These are phyloP conservation scores for Xylaria sp. DNA, from an alignment of 2,329 filamentous ascomycete species.

Conservation along the genomic window DNA sequence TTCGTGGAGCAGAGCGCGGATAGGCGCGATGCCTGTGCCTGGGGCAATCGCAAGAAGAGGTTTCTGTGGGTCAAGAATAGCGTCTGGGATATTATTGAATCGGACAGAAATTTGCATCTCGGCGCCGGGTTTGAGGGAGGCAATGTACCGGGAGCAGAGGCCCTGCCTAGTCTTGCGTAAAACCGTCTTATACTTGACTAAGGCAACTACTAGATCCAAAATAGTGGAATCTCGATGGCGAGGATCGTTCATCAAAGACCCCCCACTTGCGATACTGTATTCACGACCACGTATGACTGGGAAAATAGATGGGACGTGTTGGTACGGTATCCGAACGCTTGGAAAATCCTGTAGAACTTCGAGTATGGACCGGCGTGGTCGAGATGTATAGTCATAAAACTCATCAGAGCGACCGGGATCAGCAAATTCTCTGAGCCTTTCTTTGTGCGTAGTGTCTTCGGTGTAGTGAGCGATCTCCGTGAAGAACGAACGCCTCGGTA, in stretches of 20 bases:
- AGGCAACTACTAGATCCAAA: conserved; percentile 81
- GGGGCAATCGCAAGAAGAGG: conserved; percentile 84
- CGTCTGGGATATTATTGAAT: conserved; percentile 53
- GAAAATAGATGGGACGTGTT: conserved; percentile 77
- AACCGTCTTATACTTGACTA: conserved; percentile 91
- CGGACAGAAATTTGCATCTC: conserved; percentile 69
- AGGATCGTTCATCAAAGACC: conserved; percentile 51
- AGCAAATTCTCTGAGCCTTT: conserved; percentile 85
- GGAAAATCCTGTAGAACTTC: conserved; percentile 94
- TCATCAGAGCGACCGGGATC: conserved; percentile 85
- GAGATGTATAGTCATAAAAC: conserved; percentile 94
- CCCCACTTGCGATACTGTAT: conserved; percentile 90
- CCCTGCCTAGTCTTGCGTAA: conserved; percentile 86
- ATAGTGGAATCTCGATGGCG: conserved; percentile 51
- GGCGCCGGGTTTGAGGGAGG: conserved; percentile 68
- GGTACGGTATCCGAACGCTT: conserved; percentile 81
- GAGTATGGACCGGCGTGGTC: conserved; percentile 88
- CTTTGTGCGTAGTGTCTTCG: conserved; percentile 75
- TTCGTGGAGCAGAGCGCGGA: conserved; percentile 83
- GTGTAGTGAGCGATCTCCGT: conserved; percentile 81
- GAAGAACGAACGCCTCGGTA: conserved; percentile 90
- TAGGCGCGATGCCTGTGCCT: conserved; percentile 87
- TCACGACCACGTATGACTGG: conserved; percentile 88
- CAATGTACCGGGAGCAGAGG: conserved; percentile 89
- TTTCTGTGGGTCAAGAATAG: conserved; percentile 35